Evolutionary conservation across 768 basidiomycete species (phyloP).

Genomic region (Russula brevipes): DNA sequence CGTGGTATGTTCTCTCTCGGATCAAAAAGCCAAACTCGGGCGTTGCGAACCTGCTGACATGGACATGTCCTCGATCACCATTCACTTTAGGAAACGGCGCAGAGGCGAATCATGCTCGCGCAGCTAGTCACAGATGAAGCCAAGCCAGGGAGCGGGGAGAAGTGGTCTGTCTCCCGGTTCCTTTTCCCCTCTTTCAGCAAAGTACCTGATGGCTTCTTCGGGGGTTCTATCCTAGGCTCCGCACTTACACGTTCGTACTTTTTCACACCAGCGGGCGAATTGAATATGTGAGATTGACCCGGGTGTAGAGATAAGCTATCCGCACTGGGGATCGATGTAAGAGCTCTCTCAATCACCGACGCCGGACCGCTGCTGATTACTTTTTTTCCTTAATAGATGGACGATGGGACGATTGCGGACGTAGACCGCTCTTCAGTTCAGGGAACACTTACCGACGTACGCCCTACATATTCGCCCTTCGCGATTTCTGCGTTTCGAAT

Average conservation of each 20-base stretch:
- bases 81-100: conserved; percentile 15
- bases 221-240: conserved; percentile 2
- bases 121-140: conserved; percentile 17
- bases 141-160: conserved; percentile 4
- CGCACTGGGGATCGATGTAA: conserved; percentile 20
- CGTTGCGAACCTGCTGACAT: neutral
- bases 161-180: conserved; percentile 7
- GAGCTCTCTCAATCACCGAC: neutral
- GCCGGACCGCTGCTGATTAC: neutral
- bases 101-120: conserved; percentile 18
- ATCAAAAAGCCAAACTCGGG: neutral
- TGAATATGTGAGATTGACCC: neutral
- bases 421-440: conserved; percentile 1
- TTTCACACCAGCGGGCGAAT: too few relatives aligned
- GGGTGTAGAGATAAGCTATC: conserved; percentile 9
- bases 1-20: conserved; percentile 5
- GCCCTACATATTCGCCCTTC: neutral
- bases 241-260: conserved; percentile 15
- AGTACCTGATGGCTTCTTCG: neutral
- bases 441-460: conserved; percentile 10
- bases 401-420: neutral
- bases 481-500: neutral
- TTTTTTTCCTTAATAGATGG: neutral
- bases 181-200: neutral
- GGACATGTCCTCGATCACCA: neutral